Evolutionary conservation across 805 yeast genomes (phyloP), one percentile per base, ranked within the genome.

Genomic region (Maudiozyma pseudohumilis): DNA sequence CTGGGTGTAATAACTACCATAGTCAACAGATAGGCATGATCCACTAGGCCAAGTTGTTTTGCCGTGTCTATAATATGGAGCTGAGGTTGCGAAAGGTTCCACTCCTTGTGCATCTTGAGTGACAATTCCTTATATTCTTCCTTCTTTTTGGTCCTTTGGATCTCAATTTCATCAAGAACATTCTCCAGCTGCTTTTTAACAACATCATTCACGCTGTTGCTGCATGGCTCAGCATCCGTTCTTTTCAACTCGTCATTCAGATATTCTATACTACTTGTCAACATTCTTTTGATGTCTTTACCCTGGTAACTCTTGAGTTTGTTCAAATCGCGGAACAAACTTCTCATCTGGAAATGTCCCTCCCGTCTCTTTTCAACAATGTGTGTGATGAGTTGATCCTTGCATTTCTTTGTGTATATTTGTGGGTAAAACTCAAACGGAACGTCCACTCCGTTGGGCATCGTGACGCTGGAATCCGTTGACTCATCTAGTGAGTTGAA

Each of bases 401-500:
- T 57, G 34, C 52, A 47, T 12, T 40, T 37, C 26, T 48, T 47
- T 1, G 57, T 52, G 38, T 59, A 59, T 11, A 59, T 40, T 38
- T 57, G 60, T 2, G 63, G 62, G 32, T 57, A 59, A 34, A 59
- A 59, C 36, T 52, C 49, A 20, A 57, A 33, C 5, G 63, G 62
- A 2, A 59, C 36, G 17, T 55, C 53, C 2, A 57, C 58, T 6
- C 61, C 61, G 11, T 50, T 47, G 6, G 42, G 41, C 5, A 32
- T 31, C 12, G 42, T 29, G 7, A 42, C 11, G 25, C 29, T 44
- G 7, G 43, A 36, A 7, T 52, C 55, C 1, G 49, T 48, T 10
- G 45, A 38, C 22, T 49, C 56, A 32, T 58, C 63, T 46, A 47
- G 40, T 36, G 55, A 61, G 38, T 55, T 58, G 29, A 58, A 56